phyloP scores from a whole-genome alignment of 306 rosid species.

The Rosa rugosa region DNA sequence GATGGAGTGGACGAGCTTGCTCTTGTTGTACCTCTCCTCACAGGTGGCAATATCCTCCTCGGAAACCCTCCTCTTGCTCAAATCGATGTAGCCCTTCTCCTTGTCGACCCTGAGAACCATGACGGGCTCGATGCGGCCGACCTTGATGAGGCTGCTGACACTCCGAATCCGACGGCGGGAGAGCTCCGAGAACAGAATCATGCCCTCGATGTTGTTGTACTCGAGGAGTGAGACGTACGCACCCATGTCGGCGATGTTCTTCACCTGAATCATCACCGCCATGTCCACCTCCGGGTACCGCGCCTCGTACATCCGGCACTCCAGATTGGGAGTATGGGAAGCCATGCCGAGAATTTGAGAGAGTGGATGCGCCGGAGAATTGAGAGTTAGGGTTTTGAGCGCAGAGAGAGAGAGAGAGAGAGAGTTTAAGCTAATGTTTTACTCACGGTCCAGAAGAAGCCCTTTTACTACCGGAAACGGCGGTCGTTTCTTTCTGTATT shows the following conservation, averaged over 20 bases:
- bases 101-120: slow-evolving; percentile 95
- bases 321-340: slow-evolving; percentile 58
- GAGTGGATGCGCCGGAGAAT: not conserved
- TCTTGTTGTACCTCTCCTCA: slow-evolving; percentile 93
- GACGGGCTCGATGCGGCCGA: slow-evolving; percentile 92
- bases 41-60: slow-evolving; percentile 89
- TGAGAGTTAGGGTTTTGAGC: slow-evolving; percentile 5
- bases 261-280: slow-evolving; percentile 98
- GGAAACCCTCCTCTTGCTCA: slow-evolving; percentile 91
- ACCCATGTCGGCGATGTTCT: slow-evolving; percentile 97
- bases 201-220: slow-evolving; percentile 96
- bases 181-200: slow-evolving; percentile 95
- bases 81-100: slow-evolving; percentile 95
- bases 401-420: not conserved
- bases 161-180: slow-evolving; percentile 98
- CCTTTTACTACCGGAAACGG: not conserved
- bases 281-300: slow-evolving; percentile 93
- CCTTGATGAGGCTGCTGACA: slow-evolving; percentile 81
- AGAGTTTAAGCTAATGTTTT: not conserved
- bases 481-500: not conserved
- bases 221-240: slow-evolving; percentile 95
- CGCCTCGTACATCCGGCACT: slow-evolving; percentile 95
- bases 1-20: slow-evolving; percentile 94
- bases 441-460: not conserved
- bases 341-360: slow-evolving; percentile 26